Conservation (phyloP, 225 moss, liverwort and hornwort genomes). For the Neckera pumila region DNA sequence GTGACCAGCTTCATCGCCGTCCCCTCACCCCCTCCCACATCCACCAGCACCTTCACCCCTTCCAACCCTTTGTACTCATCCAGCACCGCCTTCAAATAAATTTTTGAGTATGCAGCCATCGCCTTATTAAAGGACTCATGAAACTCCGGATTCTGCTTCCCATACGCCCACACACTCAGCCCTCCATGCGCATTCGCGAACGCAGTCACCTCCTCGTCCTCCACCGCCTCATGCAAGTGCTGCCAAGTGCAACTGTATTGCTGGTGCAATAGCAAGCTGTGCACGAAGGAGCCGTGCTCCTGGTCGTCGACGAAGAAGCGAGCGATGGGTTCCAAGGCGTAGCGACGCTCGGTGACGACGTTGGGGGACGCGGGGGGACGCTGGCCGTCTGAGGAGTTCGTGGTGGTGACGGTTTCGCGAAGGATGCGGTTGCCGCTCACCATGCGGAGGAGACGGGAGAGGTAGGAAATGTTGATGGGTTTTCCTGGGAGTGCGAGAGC, state of each 20-base stretch:
- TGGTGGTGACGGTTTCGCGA: background rate
- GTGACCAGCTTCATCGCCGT: background rate
- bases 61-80: constrained; percentile 8
- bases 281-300: background rate
- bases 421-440: background rate
- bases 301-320: constrained; percentile 7
- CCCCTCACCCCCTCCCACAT: constrained; percentile 19
- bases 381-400: background rate
- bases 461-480: background rate
- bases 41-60: constrained; percentile 15
- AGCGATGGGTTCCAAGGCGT: background rate
- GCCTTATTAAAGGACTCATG: background rate
- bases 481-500: background rate
- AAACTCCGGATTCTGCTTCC: background rate
- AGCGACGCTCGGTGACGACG: background rate
- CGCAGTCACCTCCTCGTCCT: background rate
- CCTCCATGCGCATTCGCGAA: constrained; percentile 1
- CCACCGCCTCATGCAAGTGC: constrained; percentile 5
- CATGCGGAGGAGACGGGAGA: constrained; percentile 11
- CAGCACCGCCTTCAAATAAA: constrained; percentile 8
- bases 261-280: background rate
- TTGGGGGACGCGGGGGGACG: too few relatives aligned
- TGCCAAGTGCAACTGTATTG: background rate
- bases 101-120: background rate
- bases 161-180: background rate